Evolutionary conservation across 495 filamentous ascomycete species (phyloP), one percentile per base, ranked within the genome.

Genomic region (Alectoria sarmentosa): DNA sequence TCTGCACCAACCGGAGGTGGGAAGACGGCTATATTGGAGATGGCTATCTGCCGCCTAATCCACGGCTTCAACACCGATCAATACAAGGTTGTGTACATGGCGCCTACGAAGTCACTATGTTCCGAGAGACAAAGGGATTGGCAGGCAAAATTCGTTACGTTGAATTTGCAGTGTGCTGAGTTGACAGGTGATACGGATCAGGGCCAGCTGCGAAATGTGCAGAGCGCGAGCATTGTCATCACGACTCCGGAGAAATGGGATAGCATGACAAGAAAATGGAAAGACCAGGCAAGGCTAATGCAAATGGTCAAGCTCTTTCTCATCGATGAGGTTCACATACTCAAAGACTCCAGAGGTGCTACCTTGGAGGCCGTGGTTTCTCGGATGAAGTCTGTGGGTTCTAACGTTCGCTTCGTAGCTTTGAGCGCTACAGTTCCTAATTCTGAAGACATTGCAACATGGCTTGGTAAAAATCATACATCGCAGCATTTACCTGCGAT

Each of bases 211-310:
- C 80, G 78, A 54, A 85, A 81, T 65, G 89, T 96, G 17, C 88
- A 91, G 61, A 85, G 78, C 69, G 93, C 92, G 42, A 88, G 87
- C 60, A 91, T 98, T 63, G 96, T 98, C 64, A 87, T 98, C 58
- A 98, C 94, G 0, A 98, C 94, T 0, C 94, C 94, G 1, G 94
- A 98, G 74, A 98, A 98, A 73, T 98, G 94, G 94, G 94, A 98
- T 74, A 96, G 91, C 65, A 89, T 98, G 74, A 98, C 94, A 1
- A 83, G 94, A 38, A 94, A 92, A 74, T 98, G 94, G 94, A 87
- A 90, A 69, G 94, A 98, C 69, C 91, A 98, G 70, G 80, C 80
- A 58, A 90, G 82, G 68, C 77, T 98, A 30, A 85, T 98, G 76
- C 84, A 91, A 66, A 77, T 97, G 66, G 86, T 98, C 34, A 91